Evolutionary conservation across 179 eudicot genomes (phyloP), one percentile per base, ranked within the genome.

Genomic region (Nepenthes alata): DNA sequence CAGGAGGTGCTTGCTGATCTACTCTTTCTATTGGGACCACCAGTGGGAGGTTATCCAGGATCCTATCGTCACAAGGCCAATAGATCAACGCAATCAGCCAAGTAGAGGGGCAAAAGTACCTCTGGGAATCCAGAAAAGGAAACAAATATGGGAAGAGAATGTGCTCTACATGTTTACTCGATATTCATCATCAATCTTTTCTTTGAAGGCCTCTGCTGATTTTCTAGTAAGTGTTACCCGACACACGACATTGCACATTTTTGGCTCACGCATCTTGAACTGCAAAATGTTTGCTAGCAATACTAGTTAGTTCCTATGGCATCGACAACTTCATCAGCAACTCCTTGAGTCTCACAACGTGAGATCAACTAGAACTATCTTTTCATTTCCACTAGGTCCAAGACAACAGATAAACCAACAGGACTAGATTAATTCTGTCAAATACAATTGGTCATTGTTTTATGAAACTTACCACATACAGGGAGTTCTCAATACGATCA

Each of bases 401-500:
- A 37, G 11, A 55, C 11, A 7, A 61, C 41, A 35, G 4, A 61
- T 37, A 12, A 49, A 3, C 57, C 41, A 10, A 10, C 16, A 6
- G 45, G 52, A 70, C 25, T 25, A 25, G 35, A 15, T 1, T 59
- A 52, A 37, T 0, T 57, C 13, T 44, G n/a, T 4, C 34, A 47
- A 38, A 54, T 7, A 54, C 4, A 4, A 54, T 54, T 9, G 25
- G n/a, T 6, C 12, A 48, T 6, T 6, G 4, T 6, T 13, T 2
- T 9, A 58, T 51, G 11, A 58, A 65, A 80, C 87, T 70, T 34
- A 84, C 90, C 87, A 68, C 79, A 77, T 76, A 87, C 47, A 84
- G 77, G 58, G 95, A 84, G 74, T 84, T 84, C 70, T 87, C 95
- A 68, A 84, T 87, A 60, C 87, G 84, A 67, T 87, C 95, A 68